phyloP scores from a whole-genome alignment of 495 filamentous ascomycete species.

The Penicillium bialowiezense region DNA sequence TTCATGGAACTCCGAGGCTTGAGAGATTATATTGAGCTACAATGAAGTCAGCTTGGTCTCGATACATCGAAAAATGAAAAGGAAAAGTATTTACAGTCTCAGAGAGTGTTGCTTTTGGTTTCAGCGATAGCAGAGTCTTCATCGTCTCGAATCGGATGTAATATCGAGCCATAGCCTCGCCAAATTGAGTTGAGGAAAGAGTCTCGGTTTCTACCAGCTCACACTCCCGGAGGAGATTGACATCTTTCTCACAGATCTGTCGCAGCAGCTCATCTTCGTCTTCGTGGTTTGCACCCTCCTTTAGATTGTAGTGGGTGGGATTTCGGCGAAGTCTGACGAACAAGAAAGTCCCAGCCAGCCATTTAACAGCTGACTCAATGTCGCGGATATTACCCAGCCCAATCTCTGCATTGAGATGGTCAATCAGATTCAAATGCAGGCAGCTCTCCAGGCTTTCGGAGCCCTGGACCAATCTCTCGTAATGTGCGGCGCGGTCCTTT shows the following conservation, averaged over 20 bases:
- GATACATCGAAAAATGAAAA: too few species aligned
- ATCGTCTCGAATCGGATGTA: slow-evolving; percentile 91
- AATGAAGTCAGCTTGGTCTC: slow-evolving; percentile 26
- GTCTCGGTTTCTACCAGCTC: slow-evolving; percentile 52
- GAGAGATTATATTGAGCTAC: slow-evolving; percentile 62
- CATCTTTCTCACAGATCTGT: slow-evolving; percentile 76
- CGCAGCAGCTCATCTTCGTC: slow-evolving; percentile 69
- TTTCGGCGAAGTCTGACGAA: slow-evolving; percentile 79
- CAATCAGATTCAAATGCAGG: slow-evolving; percentile 82
- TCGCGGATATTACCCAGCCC: slow-evolving; percentile 76
- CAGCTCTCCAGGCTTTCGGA: slow-evolving; percentile 83
- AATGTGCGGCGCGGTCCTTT: slow-evolving; percentile 61
- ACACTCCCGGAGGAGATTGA: slow-evolving; percentile 62
- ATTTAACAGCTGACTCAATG: slow-evolving; percentile 68
- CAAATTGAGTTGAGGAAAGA: slow-evolving; percentile 72
- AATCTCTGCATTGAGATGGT: slow-evolving; percentile 93
- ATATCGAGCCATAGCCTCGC: slow-evolving; percentile 89
- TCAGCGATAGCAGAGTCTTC: slow-evolving; percentile 67
- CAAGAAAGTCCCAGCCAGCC: slow-evolving; percentile 86
- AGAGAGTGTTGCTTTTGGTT: slow-evolving; percentile 56
- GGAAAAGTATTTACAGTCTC: slow-evolving; percentile 80
- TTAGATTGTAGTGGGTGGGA: slow-evolving; percentile 73
- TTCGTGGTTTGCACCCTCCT: slow-evolving; percentile 51
- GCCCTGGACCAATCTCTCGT: slow-evolving; percentile 81
- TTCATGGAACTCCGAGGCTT: slow-evolving; percentile 77